Percentiles rank a stretch among this genome's conserved stretches.
Evolutionary conservation across 1,284 basidiomycete species (phyloP).

Genomic region (Puccinia sorghi): DNA sequence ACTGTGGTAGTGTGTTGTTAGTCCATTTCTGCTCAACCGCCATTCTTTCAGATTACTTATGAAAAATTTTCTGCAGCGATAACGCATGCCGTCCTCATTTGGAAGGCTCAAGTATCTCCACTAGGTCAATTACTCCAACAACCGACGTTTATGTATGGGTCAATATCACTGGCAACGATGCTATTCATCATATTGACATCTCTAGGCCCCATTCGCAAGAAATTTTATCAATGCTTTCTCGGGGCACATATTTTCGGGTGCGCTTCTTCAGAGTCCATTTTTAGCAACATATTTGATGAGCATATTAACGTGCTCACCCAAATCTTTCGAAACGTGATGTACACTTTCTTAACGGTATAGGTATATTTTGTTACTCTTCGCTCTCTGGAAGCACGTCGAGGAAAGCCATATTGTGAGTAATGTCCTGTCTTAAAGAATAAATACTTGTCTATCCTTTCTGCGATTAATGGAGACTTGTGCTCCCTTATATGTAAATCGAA

Average conservation of each 20-base stretch:
- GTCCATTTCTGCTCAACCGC: neutral
- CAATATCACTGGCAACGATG: conserved; percentile 20
- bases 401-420: conserved; percentile 39
- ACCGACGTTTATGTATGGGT: conserved; percentile 28
- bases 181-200: conserved; percentile 25
- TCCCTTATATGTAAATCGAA: neutral
- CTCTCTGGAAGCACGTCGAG: conserved; percentile 38
- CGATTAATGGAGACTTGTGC: neutral
- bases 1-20: conserved; percentile 22
- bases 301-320: neutral
- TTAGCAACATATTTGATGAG: neutral
- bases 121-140: conserved; percentile 4
- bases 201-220: conserved; percentile 11
- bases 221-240: conserved; percentile 40
- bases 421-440: neutral
- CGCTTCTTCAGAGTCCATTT: neutral
- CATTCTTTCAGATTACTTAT: neutral
- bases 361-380: conserved; percentile 25
- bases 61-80: neutral
- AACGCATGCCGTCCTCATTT: conserved; percentile 25
- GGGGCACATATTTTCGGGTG: conserved; percentile 35
- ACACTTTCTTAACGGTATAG: conserved; percentile 8
- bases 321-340: neutral
- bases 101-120: conserved; percentile 27
- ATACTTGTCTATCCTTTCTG: neutral